Evolutionary conservation across 148 eudicot genomes (phyloP), one percentile per base, ranked within the genome.

Genomic region (Cornus controversa): DNA sequence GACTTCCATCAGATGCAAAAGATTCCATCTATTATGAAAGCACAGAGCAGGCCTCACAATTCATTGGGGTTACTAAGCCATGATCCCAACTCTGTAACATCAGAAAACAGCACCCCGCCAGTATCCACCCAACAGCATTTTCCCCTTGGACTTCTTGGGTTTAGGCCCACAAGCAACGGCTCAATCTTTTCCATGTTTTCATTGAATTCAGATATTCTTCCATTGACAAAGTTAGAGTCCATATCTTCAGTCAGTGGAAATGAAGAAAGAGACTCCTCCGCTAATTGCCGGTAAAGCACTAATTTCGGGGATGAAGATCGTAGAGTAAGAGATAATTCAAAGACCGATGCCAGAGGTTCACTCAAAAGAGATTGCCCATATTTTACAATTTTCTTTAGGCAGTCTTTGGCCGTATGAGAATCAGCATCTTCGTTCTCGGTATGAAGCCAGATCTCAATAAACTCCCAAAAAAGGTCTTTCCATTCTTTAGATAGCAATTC

Each of bases 71-170:
- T 85, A 75, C 82, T 82, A 71, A 96, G 78, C 99, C 98, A 96
- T 45, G 53, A 71, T 25, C 76, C 82, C 62, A 93, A 76, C 69
- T 93, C 97, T 26, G 80, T 69, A 22, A 85, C 86, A 78, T 96
- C 93, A 85, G 87, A 91, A 77, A 90, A 89, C 20, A 91, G 79
- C 69, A 89, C 85, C 29, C 83, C 87, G 0, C 98, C 98, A 67
- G 92, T 89, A 80, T 96, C 99, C 80, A 96, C 95, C 99, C 99
- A 96, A 78, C 99, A 96, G 82, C 99, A 96, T 83, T 86, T 89
- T 69, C 94, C 96, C 24, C 90, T 92, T 18, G 90, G 91, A 82
- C 83, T 81, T 67, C 74, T 89, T 20, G 91, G 89, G 82, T 90
- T 93, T 79, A 77, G 71, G 60, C 96, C 94, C 34, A 84, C 85